A percentile compares a stretch with the other conserved stretches of the same genome.
These are phyloP conservation scores for Solanum bulbocastanum DNA, from an alignment of 257 asterid genomes.

Conservation along the genomic window DNA sequence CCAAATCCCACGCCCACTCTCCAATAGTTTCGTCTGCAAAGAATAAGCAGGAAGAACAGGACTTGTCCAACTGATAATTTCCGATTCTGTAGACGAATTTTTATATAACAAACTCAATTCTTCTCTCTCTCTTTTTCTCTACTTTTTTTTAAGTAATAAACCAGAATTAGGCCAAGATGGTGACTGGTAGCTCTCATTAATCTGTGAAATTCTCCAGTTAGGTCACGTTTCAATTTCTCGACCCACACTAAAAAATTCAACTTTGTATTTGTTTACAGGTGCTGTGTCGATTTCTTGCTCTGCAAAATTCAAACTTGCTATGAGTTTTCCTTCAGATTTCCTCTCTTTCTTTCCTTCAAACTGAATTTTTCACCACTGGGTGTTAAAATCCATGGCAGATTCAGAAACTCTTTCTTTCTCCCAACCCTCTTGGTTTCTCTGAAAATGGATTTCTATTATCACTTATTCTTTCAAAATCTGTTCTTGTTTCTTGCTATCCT, in stretches of 20 bases:
- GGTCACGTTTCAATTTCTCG: conserved; percentile 48
- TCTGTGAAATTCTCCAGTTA: conserved; percentile 25
- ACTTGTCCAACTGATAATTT: conserved; percentile 15
- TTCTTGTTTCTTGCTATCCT: conserved; percentile 9
- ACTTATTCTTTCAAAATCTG: conserved; percentile 27
- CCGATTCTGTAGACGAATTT: not conserved
- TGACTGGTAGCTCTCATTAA: not conserved
- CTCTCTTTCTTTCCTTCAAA: conserved; percentile 22
- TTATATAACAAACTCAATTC: not conserved
- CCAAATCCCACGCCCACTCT: not conserved
- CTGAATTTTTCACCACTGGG: conserved; percentile 18
- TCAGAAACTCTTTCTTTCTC: not conserved
- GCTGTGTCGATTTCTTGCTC: conserved; percentile 28
- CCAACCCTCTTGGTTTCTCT: not conserved
- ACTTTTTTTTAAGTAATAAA: not conserved
- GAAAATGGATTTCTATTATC: conserved; percentile 33
- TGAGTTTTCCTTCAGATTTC: conserved; percentile 17
- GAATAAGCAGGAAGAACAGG: conserved; percentile 12
- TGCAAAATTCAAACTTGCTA: conserved; percentile 40
- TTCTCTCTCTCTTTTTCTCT: not conserved
- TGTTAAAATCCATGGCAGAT: not conserved
- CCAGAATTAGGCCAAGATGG: not conserved
- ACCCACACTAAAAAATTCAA: not conserved
- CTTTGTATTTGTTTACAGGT: conserved; percentile 29
- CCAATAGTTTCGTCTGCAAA: conserved; percentile 1